phyloP scores from a whole-genome alignment of 2,329 filamentous ascomycete genomes.

The Helotiales sp. region DNA sequence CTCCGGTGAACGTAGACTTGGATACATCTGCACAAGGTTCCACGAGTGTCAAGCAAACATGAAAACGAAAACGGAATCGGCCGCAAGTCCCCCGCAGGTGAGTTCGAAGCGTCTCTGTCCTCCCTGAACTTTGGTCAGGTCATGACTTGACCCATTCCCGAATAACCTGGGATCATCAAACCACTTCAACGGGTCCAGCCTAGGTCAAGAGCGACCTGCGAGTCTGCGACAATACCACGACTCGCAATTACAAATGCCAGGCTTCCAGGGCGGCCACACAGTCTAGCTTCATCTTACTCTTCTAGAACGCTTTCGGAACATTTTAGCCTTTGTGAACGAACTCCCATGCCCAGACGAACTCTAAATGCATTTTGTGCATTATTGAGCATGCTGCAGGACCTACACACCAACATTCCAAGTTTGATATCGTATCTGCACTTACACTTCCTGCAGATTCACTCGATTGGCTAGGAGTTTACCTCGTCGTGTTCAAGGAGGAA shows the following conservation, averaged over 20 bases:
- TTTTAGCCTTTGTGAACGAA: background rate
- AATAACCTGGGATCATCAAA: constrained; percentile 6
- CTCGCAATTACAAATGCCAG: background rate
- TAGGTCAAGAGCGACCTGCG: constrained; percentile 2
- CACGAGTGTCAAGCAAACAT: no score
- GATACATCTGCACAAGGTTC: no score
- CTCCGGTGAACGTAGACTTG: no score
- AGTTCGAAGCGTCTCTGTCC: background rate
- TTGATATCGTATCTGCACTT: no score
- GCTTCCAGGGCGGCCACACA: background rate
- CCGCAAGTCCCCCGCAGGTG: background rate
- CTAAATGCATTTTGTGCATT: background rate
- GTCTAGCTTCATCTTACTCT: background rate
- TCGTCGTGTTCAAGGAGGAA: background rate
- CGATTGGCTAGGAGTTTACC: background rate
- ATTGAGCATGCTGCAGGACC: background rate
- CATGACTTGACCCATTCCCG: background rate
- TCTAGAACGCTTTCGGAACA: background rate
- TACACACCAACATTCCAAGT: no score
- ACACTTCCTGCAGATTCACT: no score
- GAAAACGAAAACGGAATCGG: background rate
- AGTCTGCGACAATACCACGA: background rate
- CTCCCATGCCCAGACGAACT: background rate
- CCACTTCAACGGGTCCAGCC: constrained; percentile 2
- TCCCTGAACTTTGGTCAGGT: background rate